Evolutionary conservation across 371 early-diverging fungal species (phyloP), one percentile per base, ranked within the genome.

Genomic region (Batrachochytrium dendrobatidis): DNA sequence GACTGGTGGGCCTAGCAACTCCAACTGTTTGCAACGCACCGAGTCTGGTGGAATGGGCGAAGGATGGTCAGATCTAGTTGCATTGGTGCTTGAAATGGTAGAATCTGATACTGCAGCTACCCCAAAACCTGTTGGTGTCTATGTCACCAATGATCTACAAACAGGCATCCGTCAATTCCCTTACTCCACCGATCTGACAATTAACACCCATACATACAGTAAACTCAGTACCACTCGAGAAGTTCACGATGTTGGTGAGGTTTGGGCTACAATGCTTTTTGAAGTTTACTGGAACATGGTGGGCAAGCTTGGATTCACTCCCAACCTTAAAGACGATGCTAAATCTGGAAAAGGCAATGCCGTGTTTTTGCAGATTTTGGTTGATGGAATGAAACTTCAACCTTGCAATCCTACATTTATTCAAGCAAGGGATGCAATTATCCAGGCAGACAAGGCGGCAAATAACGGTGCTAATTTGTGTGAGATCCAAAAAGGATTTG

Each of bases 1-100:
- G 62, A 94, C 94, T 2, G 94, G 93, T 61, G 93, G 94, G 6
- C 87, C 89, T 22, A 82, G 82, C 45, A 90, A 91, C 79, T 81
- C 85, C 61, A 85, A 87, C 68, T 94, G 94, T 67, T 76, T 94
- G 35, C 80, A 81, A 22, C 85, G 85, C 80, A 84, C 85, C 54
- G 88, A 90, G 73, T 79, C 90, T 8, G 92, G 90, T 55, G 94
- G 92, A 56, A 89, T 95, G 90, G 92, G 93, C 56, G 95, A 95
- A 74, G 95, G 95, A 46, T 93, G 92, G 92, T 90, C 92, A 43
- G 95, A 95, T 61, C 86, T 86, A 63, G 74, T 91, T 55, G 92
- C 90, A 20, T 86, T 87, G 30, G 77, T 85, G 44, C 73, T 90
- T 63, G 80, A 85, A 28, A 78, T 84, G 77, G 80, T 74, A 29